A percentile compares a stretch with the other conserved stretches of the same genome.
These are phyloP conservation scores for Fusarium penzigii DNA, from an alignment of 2,329 filamentous ascomycete species.

Conservation along the genomic window DNA sequence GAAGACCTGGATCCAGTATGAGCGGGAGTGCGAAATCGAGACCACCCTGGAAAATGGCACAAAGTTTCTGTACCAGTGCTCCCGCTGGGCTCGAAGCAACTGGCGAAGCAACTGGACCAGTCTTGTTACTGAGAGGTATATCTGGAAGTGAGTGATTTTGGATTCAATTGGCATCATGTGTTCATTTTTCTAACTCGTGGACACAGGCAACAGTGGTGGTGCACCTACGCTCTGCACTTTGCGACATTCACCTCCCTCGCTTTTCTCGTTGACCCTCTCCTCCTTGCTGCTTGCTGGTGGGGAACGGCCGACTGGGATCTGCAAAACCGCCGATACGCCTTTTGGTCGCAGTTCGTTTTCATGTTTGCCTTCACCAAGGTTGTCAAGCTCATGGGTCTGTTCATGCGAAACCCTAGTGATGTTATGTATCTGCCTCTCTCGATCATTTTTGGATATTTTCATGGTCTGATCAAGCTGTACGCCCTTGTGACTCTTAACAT, in stretches of 20 bases:
- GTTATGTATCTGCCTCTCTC: slow-evolving; percentile 80
- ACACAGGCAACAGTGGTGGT: slow-evolving; percentile 84
- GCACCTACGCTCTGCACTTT: slow-evolving; percentile 87
- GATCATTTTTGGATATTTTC: slow-evolving; percentile 87
- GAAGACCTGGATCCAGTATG: slow-evolving; percentile 96
- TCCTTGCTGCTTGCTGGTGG: slow-evolving; percentile 69
- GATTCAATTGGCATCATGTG: neutral
- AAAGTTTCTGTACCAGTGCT: slow-evolving; percentile 91
- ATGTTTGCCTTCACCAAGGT: slow-evolving; percentile 85
- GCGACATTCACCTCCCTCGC: slow-evolving; percentile 91
- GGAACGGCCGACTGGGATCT: slow-evolving; percentile 64
- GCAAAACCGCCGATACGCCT: slow-evolving; percentile 51
- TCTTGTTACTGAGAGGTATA: slow-evolving; percentile 77
- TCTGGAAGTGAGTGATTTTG: slow-evolving; percentile 73
- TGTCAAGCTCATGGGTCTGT: slow-evolving; percentile 86
- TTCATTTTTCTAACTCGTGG: slow-evolving; percentile 20
- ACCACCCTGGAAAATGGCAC: slow-evolving; percentile 88
- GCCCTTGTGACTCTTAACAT: slow-evolving; percentile 80
- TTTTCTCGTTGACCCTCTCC: slow-evolving; percentile 72
- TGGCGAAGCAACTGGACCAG: slow-evolving; percentile 97
- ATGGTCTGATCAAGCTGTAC: slow-evolving; percentile 89
- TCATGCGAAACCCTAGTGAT: slow-evolving; percentile 81
- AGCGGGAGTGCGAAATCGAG: slow-evolving; percentile 85
- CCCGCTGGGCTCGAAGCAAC: slow-evolving; percentile 94
- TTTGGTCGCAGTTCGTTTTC: slow-evolving; percentile 67